Percentiles rank a stretch among this genome's conserved stretches.
These are phyloP conservation scores for Arabidopsis lyrata DNA, from an alignment of 441 rosid genomes.

Conservation along the genomic window DNA sequence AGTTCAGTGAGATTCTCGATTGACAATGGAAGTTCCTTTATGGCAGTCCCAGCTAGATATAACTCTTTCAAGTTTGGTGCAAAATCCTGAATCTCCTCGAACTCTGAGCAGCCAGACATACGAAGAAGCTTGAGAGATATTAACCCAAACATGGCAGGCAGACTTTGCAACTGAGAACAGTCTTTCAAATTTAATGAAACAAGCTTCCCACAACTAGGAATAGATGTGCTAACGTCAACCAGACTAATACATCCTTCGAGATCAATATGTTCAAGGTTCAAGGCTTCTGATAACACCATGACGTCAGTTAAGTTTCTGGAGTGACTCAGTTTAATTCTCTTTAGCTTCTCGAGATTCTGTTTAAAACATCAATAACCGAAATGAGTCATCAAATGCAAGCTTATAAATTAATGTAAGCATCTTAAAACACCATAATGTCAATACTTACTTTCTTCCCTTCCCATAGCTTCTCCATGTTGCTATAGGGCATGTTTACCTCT, in stretches of 20 bases:
- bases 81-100: background rate
- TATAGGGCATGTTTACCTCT: constrained; percentile 42
- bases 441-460: constrained; percentile 39
- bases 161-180: constrained; percentile 23
- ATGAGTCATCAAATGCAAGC: background rate
- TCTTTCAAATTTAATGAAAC: constrained; percentile 35
- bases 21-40: background rate
- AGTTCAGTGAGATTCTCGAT: background rate
- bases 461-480: constrained; percentile 44
- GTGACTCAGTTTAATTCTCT: constrained; percentile 28
- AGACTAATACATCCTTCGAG: constrained; percentile 39
- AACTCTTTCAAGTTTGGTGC: background rate
- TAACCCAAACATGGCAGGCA: constrained; percentile 18
- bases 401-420: background rate
- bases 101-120: constrained; percentile 36
- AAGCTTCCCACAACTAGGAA: constrained; percentile 29
- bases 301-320: constrained; percentile 22
- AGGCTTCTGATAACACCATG: constrained; percentile 24
- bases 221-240: constrained; percentile 27
- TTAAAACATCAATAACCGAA: constrained; percentile 3
- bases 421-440: background rate
- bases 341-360: constrained; percentile 40
- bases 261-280: constrained; percentile 35
- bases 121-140: constrained; percentile 28
- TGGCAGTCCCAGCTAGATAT: constrained; percentile 31